A percentile compares a stretch with the other conserved stretches of the same genome.
Conservation (phyloP, 2,329 filamentous ascomycete genomes). For the Pseudocercospora eumusae region DNA sequence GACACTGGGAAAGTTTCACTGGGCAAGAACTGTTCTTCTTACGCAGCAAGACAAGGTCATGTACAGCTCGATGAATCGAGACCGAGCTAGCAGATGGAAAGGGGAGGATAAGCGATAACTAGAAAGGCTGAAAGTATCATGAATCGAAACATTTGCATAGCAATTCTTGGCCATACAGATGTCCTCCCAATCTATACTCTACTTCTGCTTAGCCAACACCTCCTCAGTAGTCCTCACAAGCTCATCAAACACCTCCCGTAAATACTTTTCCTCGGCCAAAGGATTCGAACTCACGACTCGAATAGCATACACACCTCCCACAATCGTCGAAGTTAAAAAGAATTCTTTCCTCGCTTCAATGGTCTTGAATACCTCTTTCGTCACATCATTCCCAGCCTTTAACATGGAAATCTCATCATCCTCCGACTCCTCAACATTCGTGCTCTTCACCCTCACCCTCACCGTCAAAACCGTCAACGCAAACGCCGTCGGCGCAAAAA, state of each 20-base stretch:
- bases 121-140: neutral
- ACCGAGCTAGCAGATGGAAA: neutral
- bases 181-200: neutral
- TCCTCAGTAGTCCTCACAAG: constrained; percentile 66
- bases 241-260: constrained; percentile 72
- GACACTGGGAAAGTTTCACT: neutral
- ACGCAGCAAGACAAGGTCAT: neutral
- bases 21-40: neutral
- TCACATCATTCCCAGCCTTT: constrained; percentile 65
- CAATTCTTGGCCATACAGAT: neutral
- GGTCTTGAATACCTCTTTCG: constrained; percentile 72
- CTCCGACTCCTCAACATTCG: constrained; percentile 22
- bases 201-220: constrained; percentile 43
- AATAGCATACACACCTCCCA: constrained; percentile 75
- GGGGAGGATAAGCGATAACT: neutral
- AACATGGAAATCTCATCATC: constrained; percentile 45
- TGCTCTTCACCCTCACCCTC: constrained; percentile 44
- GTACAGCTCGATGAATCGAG: neutral
- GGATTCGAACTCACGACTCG: constrained; percentile 74
- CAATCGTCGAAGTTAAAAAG: constrained; percentile 76
- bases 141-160: too few relatives aligned
- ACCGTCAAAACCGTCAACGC: constrained; percentile 76
- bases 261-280: constrained; percentile 69
- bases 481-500: constrained; percentile 74
- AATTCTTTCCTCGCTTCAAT: constrained; percentile 75